Percentiles rank a stretch among this genome's conserved stretches.
These are phyloP conservation scores for Piromyces sp. DNA, from an alignment of 192 early-diverging fungal genomes.

Conservation along the genomic window DNA sequence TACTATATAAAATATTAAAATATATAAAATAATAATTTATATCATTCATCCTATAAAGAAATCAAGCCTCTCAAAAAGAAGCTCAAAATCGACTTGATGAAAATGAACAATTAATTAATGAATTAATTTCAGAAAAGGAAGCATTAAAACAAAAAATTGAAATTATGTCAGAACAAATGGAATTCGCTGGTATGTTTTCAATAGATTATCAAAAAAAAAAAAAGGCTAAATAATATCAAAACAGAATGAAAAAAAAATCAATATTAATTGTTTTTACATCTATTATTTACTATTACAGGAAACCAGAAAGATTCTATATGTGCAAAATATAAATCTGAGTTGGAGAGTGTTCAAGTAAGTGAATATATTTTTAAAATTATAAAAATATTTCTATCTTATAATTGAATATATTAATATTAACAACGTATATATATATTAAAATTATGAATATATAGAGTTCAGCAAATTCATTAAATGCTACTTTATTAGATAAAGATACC, in stretches of 20 bases:
- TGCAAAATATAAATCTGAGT: neutral
- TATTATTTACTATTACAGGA: neutral
- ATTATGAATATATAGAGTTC: too few relatives aligned
- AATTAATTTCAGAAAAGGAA: conserved; percentile 21
- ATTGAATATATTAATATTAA: too few relatives aligned
- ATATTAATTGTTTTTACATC: too few relatives aligned
- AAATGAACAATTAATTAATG: conserved; percentile 16
- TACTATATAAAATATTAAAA: neutral
- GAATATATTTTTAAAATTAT: too few relatives aligned
- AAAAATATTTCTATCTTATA: too few relatives aligned
- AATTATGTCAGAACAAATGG: conserved; percentile 14
- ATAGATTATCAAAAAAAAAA: neutral
- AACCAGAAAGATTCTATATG: neutral
- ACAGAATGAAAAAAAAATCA: too few relatives aligned
- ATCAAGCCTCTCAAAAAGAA: conserved; percentile 11
- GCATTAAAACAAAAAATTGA: conserved; percentile 19
- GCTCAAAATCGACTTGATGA: conserved; percentile 6
- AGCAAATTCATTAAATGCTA: conserved; percentile 3
- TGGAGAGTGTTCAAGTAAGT: neutral
- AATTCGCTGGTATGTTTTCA: neutral
- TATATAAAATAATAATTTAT: neutral
- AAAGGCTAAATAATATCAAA: neutral
- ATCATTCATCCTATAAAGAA: conserved; percentile 11
- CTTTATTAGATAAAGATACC: conserved; percentile 3
- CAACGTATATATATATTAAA: too few relatives aligned